Evolutionary conservation across 208 protist species (phyloP).

Genomic region (Tritrichomonas musculus): DNA sequence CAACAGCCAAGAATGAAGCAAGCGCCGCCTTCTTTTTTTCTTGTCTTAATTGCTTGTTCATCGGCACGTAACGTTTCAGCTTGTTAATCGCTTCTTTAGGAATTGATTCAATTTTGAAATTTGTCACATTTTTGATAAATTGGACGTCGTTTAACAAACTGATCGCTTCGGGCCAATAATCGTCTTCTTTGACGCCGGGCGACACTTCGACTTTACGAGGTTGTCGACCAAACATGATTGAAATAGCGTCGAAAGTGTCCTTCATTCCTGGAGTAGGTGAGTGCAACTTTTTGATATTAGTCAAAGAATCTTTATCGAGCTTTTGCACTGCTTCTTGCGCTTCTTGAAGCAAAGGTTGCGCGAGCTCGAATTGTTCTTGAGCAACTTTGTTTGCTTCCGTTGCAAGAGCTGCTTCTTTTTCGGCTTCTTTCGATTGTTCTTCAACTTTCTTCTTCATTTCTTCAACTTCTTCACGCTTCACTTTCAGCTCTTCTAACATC

Average conservation of each 20-base stretch:
- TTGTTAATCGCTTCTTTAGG: conserved; percentile 82
- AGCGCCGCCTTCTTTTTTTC: neutral
- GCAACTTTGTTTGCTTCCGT: neutral
- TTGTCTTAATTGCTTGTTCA: conserved; percentile 53
- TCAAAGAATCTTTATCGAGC: neutral
- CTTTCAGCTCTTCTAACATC: neutral
- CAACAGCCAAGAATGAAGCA: conserved; percentile 43
- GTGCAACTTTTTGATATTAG: neutral
- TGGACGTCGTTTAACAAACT: conserved; percentile 71
- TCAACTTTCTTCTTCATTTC: neutral
- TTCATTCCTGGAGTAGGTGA: neutral
- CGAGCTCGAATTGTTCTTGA: conserved; percentile 2
- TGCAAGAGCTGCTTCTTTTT: neutral
- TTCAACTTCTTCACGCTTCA: neutral
- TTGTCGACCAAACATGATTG: conserved; percentile 16
- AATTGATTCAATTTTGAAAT: conserved; percentile 86
- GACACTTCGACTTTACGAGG: neutral
- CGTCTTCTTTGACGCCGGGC: neutral
- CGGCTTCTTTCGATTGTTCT: neutral
- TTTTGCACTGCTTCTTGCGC: neutral
- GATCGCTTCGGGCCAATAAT: conserved; percentile 10
- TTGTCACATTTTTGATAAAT: conserved; percentile 85
- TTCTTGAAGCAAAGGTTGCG: neutral
- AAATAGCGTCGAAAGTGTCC: conserved; percentile 26
- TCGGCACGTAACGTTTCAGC: conserved; percentile 79